Conservation (phyloP, 2,329 filamentous ascomycete genomes). For the Sarocladium oryzae region DNA sequence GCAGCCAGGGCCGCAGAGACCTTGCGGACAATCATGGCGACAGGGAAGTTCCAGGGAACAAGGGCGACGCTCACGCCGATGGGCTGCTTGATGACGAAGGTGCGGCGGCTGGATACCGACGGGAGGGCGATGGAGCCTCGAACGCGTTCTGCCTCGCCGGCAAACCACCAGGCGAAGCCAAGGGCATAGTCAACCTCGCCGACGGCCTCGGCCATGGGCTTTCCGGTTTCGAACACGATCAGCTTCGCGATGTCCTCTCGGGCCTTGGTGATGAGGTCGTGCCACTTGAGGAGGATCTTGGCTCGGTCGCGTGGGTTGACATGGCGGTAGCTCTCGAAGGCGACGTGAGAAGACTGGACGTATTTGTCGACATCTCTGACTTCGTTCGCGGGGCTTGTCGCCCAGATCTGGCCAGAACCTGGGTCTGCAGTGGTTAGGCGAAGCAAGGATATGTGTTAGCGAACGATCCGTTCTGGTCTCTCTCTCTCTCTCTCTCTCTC, state of each 20-base stretch:
- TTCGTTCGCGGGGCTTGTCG: neutral
- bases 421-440: too few relatives aligned
- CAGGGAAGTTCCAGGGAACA: slow-evolving; percentile 52
- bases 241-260: slow-evolving; percentile 32
- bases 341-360: slow-evolving; percentile 27
- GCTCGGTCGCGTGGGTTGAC: slow-evolving; percentile 29
- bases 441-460: too few relatives aligned
- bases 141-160: slow-evolving; percentile 40
- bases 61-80: slow-evolving; percentile 27
- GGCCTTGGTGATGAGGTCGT: slow-evolving; percentile 26
- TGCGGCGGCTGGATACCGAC: slow-evolving; percentile 54
- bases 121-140: slow-evolving; percentile 57
- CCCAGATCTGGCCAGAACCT: neutral
- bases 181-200: slow-evolving; percentile 50
- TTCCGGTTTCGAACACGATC: slow-evolving; percentile 46
- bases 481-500: too few relatives aligned
- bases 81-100: slow-evolving; percentile 60
- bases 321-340: slow-evolving; percentile 31
- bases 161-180: slow-evolving; percentile 51
- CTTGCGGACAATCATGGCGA: slow-evolving; percentile 43
- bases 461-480: too few relatives aligned
- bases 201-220: slow-evolving; percentile 45
- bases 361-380: slow-evolving; percentile 27
- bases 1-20: slow-evolving; percentile 55
- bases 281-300: slow-evolving; percentile 30